These are phyloP conservation scores for Cercophora sp. DNA, from an alignment of 495 filamentous ascomycete genomes.

Conservation along the genomic window DNA sequence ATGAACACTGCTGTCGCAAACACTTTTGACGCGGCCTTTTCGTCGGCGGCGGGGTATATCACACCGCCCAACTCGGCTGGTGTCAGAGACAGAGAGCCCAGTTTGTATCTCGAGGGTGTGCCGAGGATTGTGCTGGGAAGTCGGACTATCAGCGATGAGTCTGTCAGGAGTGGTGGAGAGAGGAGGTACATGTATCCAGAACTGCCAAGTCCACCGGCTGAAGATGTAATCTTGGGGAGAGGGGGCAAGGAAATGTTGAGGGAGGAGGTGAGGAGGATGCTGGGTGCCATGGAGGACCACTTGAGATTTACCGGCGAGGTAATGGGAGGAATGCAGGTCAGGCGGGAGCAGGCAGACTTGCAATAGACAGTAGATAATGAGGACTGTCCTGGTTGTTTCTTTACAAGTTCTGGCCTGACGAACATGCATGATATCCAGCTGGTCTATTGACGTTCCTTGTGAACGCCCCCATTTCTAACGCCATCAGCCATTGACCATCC, in stretches of 20 bases:
- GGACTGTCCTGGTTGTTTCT: too few species aligned
- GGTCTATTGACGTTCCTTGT: too few species aligned
- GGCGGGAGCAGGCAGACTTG: too few species aligned
- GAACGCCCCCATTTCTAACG: too few species aligned
- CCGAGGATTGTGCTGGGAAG: not conserved
- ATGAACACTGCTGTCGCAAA: not conserved
- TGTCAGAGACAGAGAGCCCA: not conserved
- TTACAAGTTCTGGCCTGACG: too few species aligned
- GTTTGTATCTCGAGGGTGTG: not conserved
- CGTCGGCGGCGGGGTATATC: not conserved
- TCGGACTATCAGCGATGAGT: not conserved
- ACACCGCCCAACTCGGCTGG: not conserved
- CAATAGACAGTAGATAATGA: too few species aligned
- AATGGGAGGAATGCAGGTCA: not conserved
- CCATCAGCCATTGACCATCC: too few species aligned
- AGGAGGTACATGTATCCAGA: not conserved
- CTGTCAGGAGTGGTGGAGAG: not conserved
- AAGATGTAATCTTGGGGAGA: not conserved
- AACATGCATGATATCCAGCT: too few species aligned
- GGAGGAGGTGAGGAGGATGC: slow-evolving; percentile 6
- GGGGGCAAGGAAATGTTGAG: not conserved
- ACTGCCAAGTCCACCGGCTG: slow-evolving; percentile 1
- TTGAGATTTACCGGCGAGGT: slow-evolving; percentile 1
- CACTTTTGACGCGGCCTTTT: not conserved
- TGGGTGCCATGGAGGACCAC: slow-evolving; percentile 1